These are phyloP conservation scores for Trichoderma sp. DNA, from an alignment of 2,329 filamentous ascomycete species.

Conservation along the genomic window DNA sequence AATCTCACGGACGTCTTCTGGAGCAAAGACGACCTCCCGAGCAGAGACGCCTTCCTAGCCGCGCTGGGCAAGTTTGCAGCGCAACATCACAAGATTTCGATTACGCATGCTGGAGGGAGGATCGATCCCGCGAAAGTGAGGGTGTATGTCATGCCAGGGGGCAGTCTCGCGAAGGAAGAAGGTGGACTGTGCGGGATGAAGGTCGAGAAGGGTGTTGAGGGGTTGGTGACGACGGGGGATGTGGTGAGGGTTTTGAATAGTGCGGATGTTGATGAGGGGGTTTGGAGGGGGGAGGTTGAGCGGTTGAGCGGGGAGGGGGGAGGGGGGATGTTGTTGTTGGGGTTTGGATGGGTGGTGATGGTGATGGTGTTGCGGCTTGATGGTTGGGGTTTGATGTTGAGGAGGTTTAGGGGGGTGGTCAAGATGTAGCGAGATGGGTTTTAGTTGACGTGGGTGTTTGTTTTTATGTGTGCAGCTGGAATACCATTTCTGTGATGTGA, in stretches of 20 bases:
- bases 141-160: slow-evolving; percentile 12
- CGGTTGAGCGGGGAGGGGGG: slow-evolving; percentile 29
- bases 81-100: background rate
- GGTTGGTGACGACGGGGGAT: slow-evolving; percentile 30
- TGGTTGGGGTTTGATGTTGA: too few relatives aligned
- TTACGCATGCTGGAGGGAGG: background rate
- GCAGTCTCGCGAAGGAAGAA: background rate
- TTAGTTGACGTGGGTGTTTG: too few relatives aligned
- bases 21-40: background rate
- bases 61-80: background rate
- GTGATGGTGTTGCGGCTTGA: background rate
- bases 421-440: too few relatives aligned
- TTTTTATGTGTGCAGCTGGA: too few relatives aligned
- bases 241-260: slow-evolving; percentile 37
- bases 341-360: slow-evolving; percentile 32
- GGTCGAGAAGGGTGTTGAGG: background rate
- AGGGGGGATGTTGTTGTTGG: slow-evolving; percentile 32
- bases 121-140: slow-evolving; percentile 7
- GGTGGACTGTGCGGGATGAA: background rate
- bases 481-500: too few relatives aligned
- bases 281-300: slow-evolving; percentile 32
- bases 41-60: slow-evolving; percentile 1
- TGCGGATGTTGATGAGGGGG: slow-evolving; percentile 34
- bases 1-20: background rate
- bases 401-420: too few relatives aligned